Evolutionary conservation across 2,329 filamentous ascomycete species (phyloP).

Genomic region (Ambrosiella beaveri): DNA sequence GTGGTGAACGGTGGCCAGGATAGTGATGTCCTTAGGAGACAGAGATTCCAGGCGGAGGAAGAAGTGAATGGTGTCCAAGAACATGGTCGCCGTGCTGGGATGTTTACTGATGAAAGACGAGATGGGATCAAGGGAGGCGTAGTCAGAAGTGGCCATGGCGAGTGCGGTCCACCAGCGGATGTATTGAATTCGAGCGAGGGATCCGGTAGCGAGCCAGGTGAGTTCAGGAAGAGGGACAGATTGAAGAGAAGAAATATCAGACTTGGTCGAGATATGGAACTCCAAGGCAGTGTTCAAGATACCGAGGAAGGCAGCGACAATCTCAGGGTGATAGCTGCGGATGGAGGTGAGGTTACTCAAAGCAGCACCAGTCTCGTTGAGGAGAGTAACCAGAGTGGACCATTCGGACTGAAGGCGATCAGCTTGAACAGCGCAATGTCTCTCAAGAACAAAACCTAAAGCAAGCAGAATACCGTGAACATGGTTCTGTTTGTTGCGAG

Average conservation of each 20-base stretch:
- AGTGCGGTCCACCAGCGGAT: constrained; percentile 8
- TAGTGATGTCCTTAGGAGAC: constrained; percentile 2
- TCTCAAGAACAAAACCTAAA: constrained; percentile 38
- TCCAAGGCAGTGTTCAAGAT: constrained; percentile 9
- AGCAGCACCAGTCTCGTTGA: constrained; percentile 4
- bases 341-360: not conserved
- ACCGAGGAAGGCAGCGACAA: not conserved
- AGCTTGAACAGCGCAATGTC: constrained; percentile 29
- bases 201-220: constrained; percentile 1
- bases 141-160: not conserved
- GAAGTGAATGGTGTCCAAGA: constrained; percentile 7
- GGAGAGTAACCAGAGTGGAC: constrained; percentile 1
- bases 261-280: constrained; percentile 1
- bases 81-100: constrained; percentile 8
- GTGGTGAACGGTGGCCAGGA: constrained; percentile 5
- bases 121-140: not conserved
- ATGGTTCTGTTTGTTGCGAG: constrained; percentile 28
- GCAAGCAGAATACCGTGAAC: constrained; percentile 42
- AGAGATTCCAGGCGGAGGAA: constrained; percentile 5
- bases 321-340: constrained; percentile 20
- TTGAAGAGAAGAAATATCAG: not conserved
- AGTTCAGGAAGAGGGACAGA: constrained; percentile 5
- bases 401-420: constrained; percentile 20
- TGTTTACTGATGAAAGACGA: not conserved
- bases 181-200: constrained; percentile 10